Percentiles rank a stretch among this genome's conserved stretches.
Conservation (phyloP, 305 asterid species). For the Fraxinus nigra region DNA sequence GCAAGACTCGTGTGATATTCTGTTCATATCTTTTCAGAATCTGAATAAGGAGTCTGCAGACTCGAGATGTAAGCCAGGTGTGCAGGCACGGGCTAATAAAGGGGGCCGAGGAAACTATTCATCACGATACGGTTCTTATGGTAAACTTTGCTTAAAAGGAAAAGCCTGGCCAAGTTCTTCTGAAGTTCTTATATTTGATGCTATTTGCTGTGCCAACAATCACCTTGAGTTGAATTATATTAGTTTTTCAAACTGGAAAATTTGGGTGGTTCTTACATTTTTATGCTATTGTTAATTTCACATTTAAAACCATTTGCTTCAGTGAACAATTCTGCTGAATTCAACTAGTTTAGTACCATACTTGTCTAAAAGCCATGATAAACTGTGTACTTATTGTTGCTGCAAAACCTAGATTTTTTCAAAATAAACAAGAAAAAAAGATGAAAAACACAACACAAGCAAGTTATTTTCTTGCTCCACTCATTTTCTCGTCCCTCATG, state of each 20-base stretch:
- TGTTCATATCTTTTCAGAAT: constrained; percentile 43
- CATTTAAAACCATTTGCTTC: constrained; percentile 1
- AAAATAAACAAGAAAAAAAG: neutral
- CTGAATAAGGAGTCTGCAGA: constrained; percentile 62
- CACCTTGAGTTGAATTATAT: neutral
- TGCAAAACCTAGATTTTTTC: constrained; percentile 18
- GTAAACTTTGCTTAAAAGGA: constrained; percentile 36
- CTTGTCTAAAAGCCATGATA: constrained; percentile 6
- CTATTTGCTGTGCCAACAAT: neutral
- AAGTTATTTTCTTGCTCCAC: neutral
- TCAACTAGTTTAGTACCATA: neutral
- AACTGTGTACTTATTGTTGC: constrained; percentile 7
- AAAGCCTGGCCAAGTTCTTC: neutral
- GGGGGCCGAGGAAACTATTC: constrained; percentile 63
- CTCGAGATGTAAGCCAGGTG: constrained; percentile 62
- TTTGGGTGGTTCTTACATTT: neutral
- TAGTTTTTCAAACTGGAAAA: neutral
- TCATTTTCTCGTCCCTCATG: constrained; percentile 5
- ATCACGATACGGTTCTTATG: constrained; percentile 54
- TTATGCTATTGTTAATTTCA: constrained; percentile 1
- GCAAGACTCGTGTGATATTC: neutral
- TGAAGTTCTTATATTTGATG: neutral
- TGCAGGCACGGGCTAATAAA: constrained; percentile 59
- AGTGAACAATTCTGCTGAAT: neutral
- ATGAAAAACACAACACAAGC: neutral